Evolutionary conservation across 2,329 filamentous ascomycete species (phyloP).

Genomic region (Cladosporium colombiae): DNA sequence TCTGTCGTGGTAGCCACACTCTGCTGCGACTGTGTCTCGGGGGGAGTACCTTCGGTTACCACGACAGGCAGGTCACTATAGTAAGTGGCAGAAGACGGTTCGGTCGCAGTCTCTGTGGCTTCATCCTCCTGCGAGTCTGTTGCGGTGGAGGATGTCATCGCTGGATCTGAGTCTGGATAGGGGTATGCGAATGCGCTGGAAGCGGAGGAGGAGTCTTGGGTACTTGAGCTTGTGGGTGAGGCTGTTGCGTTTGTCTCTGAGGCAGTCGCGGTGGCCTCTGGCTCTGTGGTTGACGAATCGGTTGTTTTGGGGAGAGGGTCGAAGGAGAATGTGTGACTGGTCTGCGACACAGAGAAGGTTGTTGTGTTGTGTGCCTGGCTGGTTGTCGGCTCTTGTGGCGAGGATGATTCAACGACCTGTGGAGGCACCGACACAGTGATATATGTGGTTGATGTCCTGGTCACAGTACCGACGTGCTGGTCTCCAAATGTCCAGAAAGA

Average conservation of each 20-base stretch:
- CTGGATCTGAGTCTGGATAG: background rate
- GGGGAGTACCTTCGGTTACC: background rate
- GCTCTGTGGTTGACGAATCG: background rate
- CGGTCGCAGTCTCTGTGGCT: background rate
- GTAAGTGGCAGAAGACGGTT: background rate
- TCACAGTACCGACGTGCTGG: background rate
- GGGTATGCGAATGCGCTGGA: background rate
- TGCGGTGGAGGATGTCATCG: background rate
- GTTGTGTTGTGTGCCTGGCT: background rate
- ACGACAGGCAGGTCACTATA: background rate
- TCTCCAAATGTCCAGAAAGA: constrained; percentile 9
- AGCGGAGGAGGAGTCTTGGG: background rate
- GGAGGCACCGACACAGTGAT: background rate
- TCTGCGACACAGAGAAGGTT: background rate
- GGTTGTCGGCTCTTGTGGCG: background rate
- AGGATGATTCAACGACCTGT: background rate
- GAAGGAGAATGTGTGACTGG: background rate
- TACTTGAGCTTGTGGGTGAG: background rate
- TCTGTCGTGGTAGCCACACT: background rate
- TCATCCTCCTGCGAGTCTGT: background rate
- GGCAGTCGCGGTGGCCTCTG: background rate
- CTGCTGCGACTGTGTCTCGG: background rate
- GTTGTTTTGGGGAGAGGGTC: background rate
- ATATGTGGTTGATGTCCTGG: constrained; percentile 1
- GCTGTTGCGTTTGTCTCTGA: background rate